These are phyloP conservation scores for Pigoraptor vietnamica DNA, from an alignment of 78 protist species.

Conservation along the genomic window DNA sequence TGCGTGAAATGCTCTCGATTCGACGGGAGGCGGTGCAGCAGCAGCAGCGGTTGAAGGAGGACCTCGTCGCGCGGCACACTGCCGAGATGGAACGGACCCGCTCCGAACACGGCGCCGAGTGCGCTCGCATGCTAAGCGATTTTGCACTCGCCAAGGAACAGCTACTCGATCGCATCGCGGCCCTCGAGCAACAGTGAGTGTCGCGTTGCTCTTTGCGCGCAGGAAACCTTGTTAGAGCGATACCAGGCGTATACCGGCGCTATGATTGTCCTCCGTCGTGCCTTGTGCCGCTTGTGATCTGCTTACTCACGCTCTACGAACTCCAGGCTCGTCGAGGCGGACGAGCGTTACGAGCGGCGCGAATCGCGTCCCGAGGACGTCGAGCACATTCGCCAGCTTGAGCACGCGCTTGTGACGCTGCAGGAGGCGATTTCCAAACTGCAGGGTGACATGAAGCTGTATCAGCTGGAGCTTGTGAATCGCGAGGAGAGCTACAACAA, in stretches of 20 bases:
- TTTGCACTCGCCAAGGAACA: background rate
- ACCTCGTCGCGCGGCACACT: background rate
- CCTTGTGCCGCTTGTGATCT: too few relatives aligned
- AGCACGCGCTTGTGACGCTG: background rate
- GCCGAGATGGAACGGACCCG: background rate
- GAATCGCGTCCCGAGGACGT: background rate
- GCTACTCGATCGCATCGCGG: background rate
- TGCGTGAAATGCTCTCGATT: background rate
- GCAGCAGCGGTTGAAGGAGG: background rate
- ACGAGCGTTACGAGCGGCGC: background rate
- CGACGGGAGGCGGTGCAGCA: background rate
- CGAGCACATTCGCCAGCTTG: background rate
- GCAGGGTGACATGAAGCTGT: background rate
- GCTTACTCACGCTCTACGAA: background rate
- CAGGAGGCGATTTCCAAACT: background rate
- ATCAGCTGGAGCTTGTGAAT: background rate
- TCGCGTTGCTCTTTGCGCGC: too few relatives aligned
- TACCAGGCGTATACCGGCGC: too few relatives aligned
- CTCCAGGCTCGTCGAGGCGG: background rate
- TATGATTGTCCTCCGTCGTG: too few relatives aligned
- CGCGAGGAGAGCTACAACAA: background rate
- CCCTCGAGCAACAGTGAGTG: background rate
- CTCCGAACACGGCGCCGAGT: background rate
- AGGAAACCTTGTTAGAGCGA: too few relatives aligned
- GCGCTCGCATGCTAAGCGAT: background rate